Base-by-base conservation (phyloP, 306 rosid species). In the Corylus avellana region DNA sequence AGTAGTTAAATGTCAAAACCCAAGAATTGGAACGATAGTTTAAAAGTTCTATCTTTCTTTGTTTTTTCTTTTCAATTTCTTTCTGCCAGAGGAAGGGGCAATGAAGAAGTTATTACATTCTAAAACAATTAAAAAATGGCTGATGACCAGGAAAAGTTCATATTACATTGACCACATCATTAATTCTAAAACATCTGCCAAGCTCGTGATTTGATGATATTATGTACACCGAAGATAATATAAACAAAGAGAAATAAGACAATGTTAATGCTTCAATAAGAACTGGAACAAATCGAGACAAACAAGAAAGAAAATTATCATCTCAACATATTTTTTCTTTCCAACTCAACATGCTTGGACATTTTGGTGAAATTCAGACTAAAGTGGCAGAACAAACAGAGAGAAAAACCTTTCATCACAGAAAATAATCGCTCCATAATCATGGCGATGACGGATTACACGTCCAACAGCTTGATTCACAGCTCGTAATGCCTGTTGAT, bases 381-480 rank as follows among this genome's bases (percentile, higher is more conserved):
- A 50, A 77, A 79, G 37, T 54, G 39, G 35, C 11, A 70, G 18
- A 78, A 70, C 22, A 49, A 80, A 61, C 63, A n/a, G 35, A 74
- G 63, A 72, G 58, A 57, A 78, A 76, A 50, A 94, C 98, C 98
- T 94, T 88, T 94, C 98, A 53, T 94, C 98, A 76, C 93, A 91
- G 67, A 91, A 89, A 78, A 94, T 90, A 80, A 94, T 94, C 32
- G 98, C 98, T 76, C 98, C 98, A 75, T 94, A 94, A 87, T 94
- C 98, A 84, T 92, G 87, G 70, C 97, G 95, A 78, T 94, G 98
- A 74, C 98, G 97, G 81, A 94, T 94, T 59, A 94, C 97, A 84
- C 98, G 98, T 64, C 98, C 98, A 82, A 94, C 90, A 66, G 98
- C 97, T 83, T 94, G 98, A 83, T 94, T 94, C 84, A 94, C 97